Conservation (phyloP, 768 basidiomycete genomes). For the Collybia sordida region DNA sequence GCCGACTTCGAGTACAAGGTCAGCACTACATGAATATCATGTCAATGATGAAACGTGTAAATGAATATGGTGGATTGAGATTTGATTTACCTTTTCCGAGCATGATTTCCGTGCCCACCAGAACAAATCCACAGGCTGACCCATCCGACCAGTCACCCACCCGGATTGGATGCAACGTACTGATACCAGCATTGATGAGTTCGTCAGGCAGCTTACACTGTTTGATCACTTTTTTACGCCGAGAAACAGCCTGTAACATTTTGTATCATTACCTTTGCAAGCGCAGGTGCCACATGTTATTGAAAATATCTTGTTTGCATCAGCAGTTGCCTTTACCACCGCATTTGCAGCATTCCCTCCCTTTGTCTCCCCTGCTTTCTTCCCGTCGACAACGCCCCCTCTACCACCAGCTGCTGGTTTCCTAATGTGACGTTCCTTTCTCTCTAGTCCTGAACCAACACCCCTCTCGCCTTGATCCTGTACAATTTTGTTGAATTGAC, state of each 20-base stretch:
- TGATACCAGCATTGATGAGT: not conserved
- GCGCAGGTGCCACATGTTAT: no score
- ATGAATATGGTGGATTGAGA: no score
- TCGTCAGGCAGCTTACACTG: not conserved
- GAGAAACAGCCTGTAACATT: no score
- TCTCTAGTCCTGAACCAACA: slow-evolving; percentile 7
- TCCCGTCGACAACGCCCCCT: slow-evolving; percentile 7
- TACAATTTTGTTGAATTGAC: slow-evolving; percentile 7
- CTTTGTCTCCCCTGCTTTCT: not conserved
- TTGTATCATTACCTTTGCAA: no score
- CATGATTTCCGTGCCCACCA: slow-evolving; percentile 1
- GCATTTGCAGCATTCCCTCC: slow-evolving; percentile 17
- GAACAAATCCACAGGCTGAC: slow-evolving; percentile 11
- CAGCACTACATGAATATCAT: not conserved
- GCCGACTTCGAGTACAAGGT: slow-evolving; percentile 6
- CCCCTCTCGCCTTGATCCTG: slow-evolving; percentile 9
- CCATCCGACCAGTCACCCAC: slow-evolving; percentile 6
- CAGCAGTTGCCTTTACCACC: slow-evolving; percentile 3
- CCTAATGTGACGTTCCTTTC: slow-evolving; percentile 3
- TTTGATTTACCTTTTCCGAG: not conserved
- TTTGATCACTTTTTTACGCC: not conserved
- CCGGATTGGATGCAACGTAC: slow-evolving; percentile 8
- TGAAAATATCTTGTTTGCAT: no score
- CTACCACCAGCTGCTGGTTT: slow-evolving; percentile 3
- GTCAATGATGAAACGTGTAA: no score